Conservation (phyloP, 495 filamentous ascomycete genomes). For the Halenospora varia region DNA sequence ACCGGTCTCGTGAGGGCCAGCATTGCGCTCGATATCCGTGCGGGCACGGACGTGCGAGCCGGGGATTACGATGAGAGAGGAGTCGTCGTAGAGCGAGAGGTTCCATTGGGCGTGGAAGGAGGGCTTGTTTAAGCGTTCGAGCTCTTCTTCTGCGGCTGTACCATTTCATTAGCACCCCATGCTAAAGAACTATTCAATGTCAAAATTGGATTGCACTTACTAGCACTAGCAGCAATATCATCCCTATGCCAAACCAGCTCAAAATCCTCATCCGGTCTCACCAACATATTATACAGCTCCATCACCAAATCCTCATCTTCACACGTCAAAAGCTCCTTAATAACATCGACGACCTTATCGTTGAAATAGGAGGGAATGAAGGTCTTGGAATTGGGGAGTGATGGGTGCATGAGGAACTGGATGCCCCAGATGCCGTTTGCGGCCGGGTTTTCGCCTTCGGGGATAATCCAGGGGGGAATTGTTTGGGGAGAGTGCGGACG, state of each 20-base stretch:
- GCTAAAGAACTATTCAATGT: too few relatives aligned
- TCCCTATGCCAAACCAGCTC: constrained; percentile 75
- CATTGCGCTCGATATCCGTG: constrained; percentile 59
- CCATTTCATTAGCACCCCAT: too few relatives aligned
- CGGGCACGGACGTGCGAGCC: constrained; percentile 63
- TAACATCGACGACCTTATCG: constrained; percentile 48
- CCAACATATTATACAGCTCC: constrained; percentile 78
- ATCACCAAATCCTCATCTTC: constrained; percentile 53
- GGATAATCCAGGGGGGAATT: constrained; percentile 78
- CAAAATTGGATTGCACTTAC: too few relatives aligned
- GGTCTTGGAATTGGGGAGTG: constrained; percentile 45
- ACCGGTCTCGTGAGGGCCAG: constrained; percentile 49
- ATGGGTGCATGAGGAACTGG: constrained; percentile 75
- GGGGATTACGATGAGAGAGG: constrained; percentile 64
- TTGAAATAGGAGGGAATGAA: constrained; percentile 69
- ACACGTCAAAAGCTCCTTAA: constrained; percentile 47
- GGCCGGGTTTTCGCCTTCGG: constrained; percentile 35
- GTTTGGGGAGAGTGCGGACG: constrained; percentile 78
- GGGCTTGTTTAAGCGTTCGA: constrained; percentile 40
- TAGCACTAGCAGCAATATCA: constrained; percentile 58
- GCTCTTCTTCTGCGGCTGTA: constrained; percentile 57
- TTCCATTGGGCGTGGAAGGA: constrained; percentile 77
- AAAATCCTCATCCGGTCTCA: constrained; percentile 61
- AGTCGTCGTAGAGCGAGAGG: constrained; percentile 64
- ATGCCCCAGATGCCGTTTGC: constrained; percentile 77